Evolutionary conservation across 2,329 filamentous ascomycete species (phyloP).

Genomic region (Pseudogymnoascus sp.): DNA sequence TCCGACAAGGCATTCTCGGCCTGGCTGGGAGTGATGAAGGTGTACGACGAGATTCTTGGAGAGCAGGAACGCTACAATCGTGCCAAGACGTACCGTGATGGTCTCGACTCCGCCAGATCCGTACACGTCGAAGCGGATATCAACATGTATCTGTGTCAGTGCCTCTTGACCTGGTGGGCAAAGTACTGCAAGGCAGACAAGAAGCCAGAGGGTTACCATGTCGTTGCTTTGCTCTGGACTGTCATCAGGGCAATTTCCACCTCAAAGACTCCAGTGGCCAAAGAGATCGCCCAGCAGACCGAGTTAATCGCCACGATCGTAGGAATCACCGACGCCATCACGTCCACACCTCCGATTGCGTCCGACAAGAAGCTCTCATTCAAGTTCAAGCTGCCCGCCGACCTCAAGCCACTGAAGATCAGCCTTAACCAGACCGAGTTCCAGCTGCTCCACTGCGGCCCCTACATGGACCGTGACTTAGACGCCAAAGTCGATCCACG

Average conservation of each 20-base stretch:
- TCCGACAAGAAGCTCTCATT: slow-evolving; percentile 37
- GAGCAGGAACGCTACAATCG: slow-evolving; percentile 25
- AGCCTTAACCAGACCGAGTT: slow-evolving; percentile 45
- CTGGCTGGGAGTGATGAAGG: slow-evolving; percentile 25
- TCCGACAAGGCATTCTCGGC: slow-evolving; percentile 25
- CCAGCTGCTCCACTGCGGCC: slow-evolving; percentile 60
- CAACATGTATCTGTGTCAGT: slow-evolving; percentile 39
- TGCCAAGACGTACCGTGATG: slow-evolving; percentile 23
- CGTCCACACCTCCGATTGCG: slow-evolving; percentile 12
- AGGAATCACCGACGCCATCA: slow-evolving; percentile 27
- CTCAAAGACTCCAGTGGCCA: slow-evolving; percentile 31
- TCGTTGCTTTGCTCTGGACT: slow-evolving; percentile 40
- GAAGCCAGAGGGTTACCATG: slow-evolving; percentile 29
- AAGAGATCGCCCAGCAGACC: slow-evolving; percentile 32
- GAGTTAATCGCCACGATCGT: slow-evolving; percentile 26
- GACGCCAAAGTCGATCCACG: slow-evolving; percentile 59
- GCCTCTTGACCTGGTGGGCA: slow-evolving; percentile 41
- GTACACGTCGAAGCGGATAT: slow-evolving; percentile 26
- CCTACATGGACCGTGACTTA: slow-evolving; percentile 67
- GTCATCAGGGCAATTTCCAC: slow-evolving; percentile 31
- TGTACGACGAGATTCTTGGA: slow-evolving; percentile 20
- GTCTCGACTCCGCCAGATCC: slow-evolving; percentile 22
- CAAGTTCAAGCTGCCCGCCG: slow-evolving; percentile 32
- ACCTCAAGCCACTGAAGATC: slow-evolving; percentile 22
- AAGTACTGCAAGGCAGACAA: slow-evolving; percentile 28